phyloP scores from a whole-genome alignment of 306 rosid species.

The Chamaecrista fasciculata region DNA sequence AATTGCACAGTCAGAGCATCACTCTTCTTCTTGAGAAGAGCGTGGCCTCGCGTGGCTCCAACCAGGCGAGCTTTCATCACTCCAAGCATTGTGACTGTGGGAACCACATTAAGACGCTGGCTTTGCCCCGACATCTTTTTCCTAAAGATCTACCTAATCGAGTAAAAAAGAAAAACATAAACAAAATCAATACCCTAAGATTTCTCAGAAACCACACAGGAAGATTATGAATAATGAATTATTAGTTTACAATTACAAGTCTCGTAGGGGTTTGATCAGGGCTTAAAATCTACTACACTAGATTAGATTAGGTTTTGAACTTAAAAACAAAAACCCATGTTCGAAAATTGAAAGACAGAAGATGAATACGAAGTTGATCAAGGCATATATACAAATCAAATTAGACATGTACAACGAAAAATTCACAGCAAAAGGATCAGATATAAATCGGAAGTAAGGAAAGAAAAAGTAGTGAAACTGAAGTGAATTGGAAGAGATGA shows the following conservation, averaged over 20 bases:
- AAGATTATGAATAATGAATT: no score
- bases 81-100: conserved; percentile 93
- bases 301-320: neutral
- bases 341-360: neutral
- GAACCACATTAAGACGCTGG: conserved; percentile 92
- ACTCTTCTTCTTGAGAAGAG: conserved; percentile 95
- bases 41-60: conserved; percentile 95
- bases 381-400: neutral
- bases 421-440: neutral
- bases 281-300: neutral
- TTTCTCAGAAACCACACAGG: conserved; percentile 9
- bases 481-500: neutral
- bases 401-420: neutral
- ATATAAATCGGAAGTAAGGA: neutral
- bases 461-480: neutral
- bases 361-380: neutral
- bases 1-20: conserved; percentile 92
- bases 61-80: conserved; percentile 78
- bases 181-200: neutral
- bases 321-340: neutral
- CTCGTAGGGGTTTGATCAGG: neutral
- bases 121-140: conserved; percentile 77
- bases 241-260: neutral
- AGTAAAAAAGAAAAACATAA: neutral
- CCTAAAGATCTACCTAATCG: conserved; percentile 44